These are phyloP conservation scores for Sporothrix humicola DNA, from an alignment of 2,329 filamentous ascomycete genomes.

Conservation along the genomic window DNA sequence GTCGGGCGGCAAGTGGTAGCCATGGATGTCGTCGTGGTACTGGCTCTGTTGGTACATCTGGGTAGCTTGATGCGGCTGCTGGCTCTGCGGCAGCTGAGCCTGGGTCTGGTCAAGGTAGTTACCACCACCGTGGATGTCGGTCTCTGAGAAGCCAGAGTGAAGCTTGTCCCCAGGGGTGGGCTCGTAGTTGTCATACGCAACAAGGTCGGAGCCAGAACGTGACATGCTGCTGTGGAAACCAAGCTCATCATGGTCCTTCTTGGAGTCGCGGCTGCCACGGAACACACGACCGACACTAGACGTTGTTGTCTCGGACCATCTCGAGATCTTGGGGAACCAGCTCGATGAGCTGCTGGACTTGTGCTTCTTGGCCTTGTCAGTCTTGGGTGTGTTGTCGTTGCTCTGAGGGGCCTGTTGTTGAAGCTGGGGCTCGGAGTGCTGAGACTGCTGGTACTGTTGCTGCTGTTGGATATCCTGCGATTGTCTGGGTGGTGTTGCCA, in stretches of 20 bases:
- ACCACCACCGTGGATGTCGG: conserved; percentile 50
- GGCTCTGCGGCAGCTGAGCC: conserved; percentile 28
- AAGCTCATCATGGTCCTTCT: conserved; percentile 62
- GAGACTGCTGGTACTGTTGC: conserved; percentile 20
- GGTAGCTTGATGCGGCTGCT: neutral
- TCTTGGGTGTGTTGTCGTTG: conserved; percentile 78
- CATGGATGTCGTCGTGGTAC: conserved; percentile 26
- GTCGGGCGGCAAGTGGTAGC: conserved; percentile 26
- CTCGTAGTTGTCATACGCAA: conserved; percentile 68
- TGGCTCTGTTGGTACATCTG: conserved; percentile 22
- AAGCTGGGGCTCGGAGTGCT: conserved; percentile 29
- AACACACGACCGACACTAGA: conserved; percentile 84
- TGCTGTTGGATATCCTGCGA: conserved; percentile 1
- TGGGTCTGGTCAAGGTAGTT: conserved; percentile 37
- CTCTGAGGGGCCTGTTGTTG: conserved; percentile 52
- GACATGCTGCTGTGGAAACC: conserved; percentile 56
- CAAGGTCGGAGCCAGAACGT: conserved; percentile 77
- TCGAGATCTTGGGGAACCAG: conserved; percentile 88
- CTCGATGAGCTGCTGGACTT: conserved; percentile 81
- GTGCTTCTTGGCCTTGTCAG: conserved; percentile 82
- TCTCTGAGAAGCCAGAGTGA: conserved; percentile 61
- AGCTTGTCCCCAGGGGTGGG: conserved; percentile 66
- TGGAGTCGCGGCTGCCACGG: conserved; percentile 68
- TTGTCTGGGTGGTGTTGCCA: conserved; percentile 53
- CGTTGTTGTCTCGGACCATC: conserved; percentile 96